These are phyloP conservation scores for Quillaja saponaria DNA, from an alignment of 306 rosid genomes.

Conservation along the genomic window DNA sequence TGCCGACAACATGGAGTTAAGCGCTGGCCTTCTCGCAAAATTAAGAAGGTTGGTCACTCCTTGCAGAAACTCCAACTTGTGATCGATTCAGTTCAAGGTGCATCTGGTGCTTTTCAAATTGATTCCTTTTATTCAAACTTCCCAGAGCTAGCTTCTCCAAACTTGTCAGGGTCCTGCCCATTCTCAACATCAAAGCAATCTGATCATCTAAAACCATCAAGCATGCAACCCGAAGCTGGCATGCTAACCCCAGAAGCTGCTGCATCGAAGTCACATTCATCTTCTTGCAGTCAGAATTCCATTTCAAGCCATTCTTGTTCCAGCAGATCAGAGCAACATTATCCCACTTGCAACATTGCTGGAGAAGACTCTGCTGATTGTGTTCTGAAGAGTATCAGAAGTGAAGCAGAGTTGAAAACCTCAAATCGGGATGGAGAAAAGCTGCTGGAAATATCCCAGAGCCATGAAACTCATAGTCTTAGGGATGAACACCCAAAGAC, in stretches of 20 bases:
- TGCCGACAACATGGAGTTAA: constrained; percentile 95
- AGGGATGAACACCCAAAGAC: constrained; percentile 42
- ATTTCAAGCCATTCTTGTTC: constrained; percentile 81
- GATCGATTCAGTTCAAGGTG: constrained; percentile 88
- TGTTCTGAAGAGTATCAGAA: constrained; percentile 61
- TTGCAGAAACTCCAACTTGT: constrained; percentile 85
- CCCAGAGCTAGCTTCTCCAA: constrained; percentile 76
- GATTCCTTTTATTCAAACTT: constrained; percentile 80
- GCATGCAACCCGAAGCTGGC: constrained; percentile 42
- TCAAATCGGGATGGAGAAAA: constrained; percentile 35
- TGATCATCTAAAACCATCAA: constrained; percentile 44
- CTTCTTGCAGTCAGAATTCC: constrained; percentile 70
- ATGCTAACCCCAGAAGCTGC: constrained; percentile 46
- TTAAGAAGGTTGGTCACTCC: constrained; percentile 97
- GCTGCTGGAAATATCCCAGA: constrained; percentile 54
- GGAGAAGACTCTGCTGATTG: constrained; percentile 42
- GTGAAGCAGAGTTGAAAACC: constrained; percentile 65
- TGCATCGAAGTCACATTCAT: constrained; percentile 64
- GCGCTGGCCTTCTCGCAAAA: constrained; percentile 97
- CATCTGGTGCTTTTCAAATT: constrained; percentile 79
- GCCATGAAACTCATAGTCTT: constrained; percentile 61
- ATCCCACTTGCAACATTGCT: constrained; percentile 24
- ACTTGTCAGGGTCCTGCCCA: constrained; percentile 46
- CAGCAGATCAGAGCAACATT: constrained; percentile 53
- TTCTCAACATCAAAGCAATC: constrained; percentile 56